Percentiles rank a stretch among this genome's conserved stretches.
These are phyloP conservation scores for Quercus variabilis DNA, from an alignment of 306 rosid species.

Conservation along the genomic window DNA sequence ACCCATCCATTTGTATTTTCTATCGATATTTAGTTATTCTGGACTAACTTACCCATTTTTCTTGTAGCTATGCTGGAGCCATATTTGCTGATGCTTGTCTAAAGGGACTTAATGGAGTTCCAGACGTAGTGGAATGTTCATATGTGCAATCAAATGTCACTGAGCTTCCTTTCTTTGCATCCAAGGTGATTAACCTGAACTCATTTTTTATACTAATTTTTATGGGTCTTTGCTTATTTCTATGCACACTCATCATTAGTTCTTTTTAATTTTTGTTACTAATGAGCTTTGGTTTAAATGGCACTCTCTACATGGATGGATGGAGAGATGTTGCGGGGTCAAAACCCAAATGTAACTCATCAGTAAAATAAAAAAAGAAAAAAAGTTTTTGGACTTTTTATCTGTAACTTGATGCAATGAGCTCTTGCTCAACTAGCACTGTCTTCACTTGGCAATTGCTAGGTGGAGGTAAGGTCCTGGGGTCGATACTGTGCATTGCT, in stretches of 20 bases:
- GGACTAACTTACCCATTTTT: background rate
- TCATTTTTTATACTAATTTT: background rate
- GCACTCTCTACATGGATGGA: no score
- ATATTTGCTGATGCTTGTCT: slow-evolving; percentile 97
- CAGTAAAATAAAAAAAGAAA: no score
- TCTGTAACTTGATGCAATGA: no score
- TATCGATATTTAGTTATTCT: background rate
- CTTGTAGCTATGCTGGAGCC: slow-evolving; percentile 91
- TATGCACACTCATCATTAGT: background rate
- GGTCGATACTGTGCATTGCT: background rate
- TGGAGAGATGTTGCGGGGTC: no score
- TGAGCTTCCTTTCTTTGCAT: slow-evolving; percentile 97
- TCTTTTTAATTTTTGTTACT: background rate
- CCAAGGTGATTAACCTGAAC: slow-evolving; percentile 58
- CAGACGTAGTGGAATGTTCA: slow-evolving; percentile 96
- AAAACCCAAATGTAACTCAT: no score
- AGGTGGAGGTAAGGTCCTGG: background rate
- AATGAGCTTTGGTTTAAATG: no score
- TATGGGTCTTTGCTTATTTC: background rate
- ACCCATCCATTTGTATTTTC: background rate
- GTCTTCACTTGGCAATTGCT: background rate
- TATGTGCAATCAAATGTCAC: slow-evolving; percentile 81
- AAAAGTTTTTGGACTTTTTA: no score
- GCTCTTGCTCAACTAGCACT: no score
- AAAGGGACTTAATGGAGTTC: slow-evolving; percentile 97